Evolutionary conservation across 768 basidiomycete genomes (phyloP).

Genomic region (Dentipellis sp.): DNA sequence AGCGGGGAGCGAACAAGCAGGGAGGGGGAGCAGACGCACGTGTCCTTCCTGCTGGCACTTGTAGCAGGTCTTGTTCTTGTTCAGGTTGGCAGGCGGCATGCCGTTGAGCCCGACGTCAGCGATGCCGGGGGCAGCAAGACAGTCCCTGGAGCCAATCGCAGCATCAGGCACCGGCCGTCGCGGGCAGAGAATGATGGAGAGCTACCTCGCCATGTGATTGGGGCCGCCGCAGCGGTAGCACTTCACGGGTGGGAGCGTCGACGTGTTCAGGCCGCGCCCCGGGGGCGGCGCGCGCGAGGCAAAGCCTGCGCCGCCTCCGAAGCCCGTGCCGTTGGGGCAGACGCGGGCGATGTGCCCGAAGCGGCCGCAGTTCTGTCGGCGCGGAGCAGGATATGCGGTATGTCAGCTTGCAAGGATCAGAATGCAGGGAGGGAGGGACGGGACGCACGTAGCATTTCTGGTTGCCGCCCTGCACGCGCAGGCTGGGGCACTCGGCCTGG

Average conservation of each 20-base stretch:
- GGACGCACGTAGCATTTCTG: conserved; percentile 79
- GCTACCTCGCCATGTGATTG: conserved; percentile 77
- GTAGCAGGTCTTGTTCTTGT: conserved; percentile 76
- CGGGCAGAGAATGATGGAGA: conserved; percentile 6
- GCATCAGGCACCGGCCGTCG: neutral
- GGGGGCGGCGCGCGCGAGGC: conserved; percentile 64
- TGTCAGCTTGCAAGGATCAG: neutral
- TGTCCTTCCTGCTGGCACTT: conserved; percentile 86
- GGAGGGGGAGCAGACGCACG: conserved; percentile 36
- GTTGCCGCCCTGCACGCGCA: conserved; percentile 57
- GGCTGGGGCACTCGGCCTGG: conserved; percentile 77
- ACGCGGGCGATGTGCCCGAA: conserved; percentile 75
- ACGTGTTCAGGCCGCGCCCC: conserved; percentile 66
- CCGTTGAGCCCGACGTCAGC: conserved; percentile 34
- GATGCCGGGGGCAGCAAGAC: conserved; percentile 64
- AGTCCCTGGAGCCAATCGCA: conserved; percentile 44
- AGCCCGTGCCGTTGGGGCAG: conserved; percentile 44
- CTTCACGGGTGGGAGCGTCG: conserved; percentile 73
- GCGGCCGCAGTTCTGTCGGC: conserved; percentile 62
- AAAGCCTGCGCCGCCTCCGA: conserved; percentile 30
- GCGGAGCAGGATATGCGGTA: neutral
- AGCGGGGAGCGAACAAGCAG: neutral
- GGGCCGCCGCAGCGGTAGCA: conserved; percentile 87
- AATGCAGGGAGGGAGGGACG: neutral
- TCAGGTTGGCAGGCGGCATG: conserved; percentile 30